Evolutionary conservation across 305 asterid genomes (phyloP), one percentile per base, ranked within the genome.

Genomic region (Ilex paraguariensis): DNA sequence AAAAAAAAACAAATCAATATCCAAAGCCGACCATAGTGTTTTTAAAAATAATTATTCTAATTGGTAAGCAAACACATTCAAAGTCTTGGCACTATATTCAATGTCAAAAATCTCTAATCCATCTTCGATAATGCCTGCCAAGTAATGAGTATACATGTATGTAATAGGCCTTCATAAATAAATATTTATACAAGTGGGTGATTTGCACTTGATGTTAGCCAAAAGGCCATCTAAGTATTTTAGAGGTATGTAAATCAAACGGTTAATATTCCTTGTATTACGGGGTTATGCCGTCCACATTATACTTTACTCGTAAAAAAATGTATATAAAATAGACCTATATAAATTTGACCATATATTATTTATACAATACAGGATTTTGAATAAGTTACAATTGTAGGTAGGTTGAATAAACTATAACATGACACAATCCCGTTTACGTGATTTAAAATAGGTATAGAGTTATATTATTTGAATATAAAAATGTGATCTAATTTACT

Each of bases 41-140:
- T 57, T 65, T 46, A 39, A 46, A 65, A 56, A 32, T 39, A 48
- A 46, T 65, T 54, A 54, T 55, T 57, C 48, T 46, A 45, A n/a
- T n/a, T 36, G 33, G 45, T 39, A 21, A 61, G 28, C 46, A 64
- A 45, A 64, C 62, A 48, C 48, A 39, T 49, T 40, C 57, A 17
- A 16, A 65, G n/a, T 56, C 57, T 65, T 13, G n/a, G 10, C 13
- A 46, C 46, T 61, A 13, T 21, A 44, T 13, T 13, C 8, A 21
- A 51, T 31, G 28, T 46, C 32, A 13, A 56, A 56, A 31, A 50
- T 40, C 53, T 63, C 32, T 63, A 4, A 36, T 36, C 7, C 7
- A 36, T 36, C 52, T 10, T 46, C 13, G n/a, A 10, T 13, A 46
- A 10, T 46, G 52, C 15, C 13, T 8, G 10, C 52, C 10, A 12